Conservation (phyloP, 805 yeast species). For the Yamadazyma paraphyllophila region DNA sequence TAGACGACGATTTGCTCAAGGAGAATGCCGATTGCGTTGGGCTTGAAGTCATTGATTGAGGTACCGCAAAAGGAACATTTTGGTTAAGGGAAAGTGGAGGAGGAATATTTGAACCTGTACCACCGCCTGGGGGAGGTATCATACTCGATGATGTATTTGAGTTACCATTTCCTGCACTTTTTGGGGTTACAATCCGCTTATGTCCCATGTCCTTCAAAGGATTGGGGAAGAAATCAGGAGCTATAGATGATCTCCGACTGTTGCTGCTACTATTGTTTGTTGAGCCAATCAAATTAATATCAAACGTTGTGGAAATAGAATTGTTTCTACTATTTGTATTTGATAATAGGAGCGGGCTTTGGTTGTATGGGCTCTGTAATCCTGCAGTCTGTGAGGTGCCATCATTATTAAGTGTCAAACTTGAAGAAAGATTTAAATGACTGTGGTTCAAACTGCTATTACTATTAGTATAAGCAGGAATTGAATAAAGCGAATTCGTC, state of each 20-base stretch:
- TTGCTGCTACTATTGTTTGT: constrained; percentile 25
- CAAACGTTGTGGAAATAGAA: constrained; percentile 34
- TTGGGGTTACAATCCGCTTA: constrained; percentile 29
- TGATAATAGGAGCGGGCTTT: constrained; percentile 26
- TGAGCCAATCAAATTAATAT: constrained; percentile 22
- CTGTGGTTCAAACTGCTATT: constrained; percentile 11
- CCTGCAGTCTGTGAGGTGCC: constrained; percentile 4
- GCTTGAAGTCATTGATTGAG: constrained; percentile 2
- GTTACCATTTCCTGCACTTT: constrained; percentile 14
- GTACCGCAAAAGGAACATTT: constrained; percentile 1
- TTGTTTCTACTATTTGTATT: constrained; percentile 37
- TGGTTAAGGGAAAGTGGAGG: constrained; percentile 12
- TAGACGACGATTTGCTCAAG: constrained; percentile 9
- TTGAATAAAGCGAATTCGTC: constrained; percentile 12
- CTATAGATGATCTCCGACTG: constrained; percentile 42
- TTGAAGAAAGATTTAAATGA: constrained; percentile 19
- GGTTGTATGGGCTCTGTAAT: constrained; percentile 14
- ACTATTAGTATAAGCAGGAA: constrained; percentile 7
- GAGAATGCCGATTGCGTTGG: constrained; percentile 11
- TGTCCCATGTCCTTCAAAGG: constrained; percentile 28
- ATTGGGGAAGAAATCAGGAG: constrained; percentile 44
- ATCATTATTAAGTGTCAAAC: constrained; percentile 2
- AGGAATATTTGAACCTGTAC: constrained; percentile 7
- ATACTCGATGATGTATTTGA: constrained; percentile 15
- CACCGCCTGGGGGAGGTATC: constrained; percentile 20